Evolutionary conservation across 345 rosid species (phyloP).

Genomic region (Pugionium cornutum): DNA sequence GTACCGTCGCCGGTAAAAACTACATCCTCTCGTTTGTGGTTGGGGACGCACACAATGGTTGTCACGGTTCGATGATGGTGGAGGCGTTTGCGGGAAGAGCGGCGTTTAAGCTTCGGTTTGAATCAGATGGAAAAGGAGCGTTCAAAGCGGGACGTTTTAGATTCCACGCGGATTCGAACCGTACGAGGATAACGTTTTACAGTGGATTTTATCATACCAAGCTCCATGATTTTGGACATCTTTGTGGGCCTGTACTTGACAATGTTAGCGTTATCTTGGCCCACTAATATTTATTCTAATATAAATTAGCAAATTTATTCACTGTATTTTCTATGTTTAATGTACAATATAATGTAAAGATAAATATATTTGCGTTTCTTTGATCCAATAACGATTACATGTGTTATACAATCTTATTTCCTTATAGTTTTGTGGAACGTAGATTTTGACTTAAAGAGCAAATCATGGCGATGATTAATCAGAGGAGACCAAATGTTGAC

Average conservation of each 20-base stretch:
- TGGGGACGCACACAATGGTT: slow-evolving; percentile 76
- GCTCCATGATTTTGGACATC: slow-evolving; percentile 65
- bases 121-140: slow-evolving; percentile 58
- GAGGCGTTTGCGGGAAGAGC: slow-evolving; percentile 63
- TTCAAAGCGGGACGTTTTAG: slow-evolving; percentile 47
- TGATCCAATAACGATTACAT: not conserved
- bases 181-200: slow-evolving; percentile 74
- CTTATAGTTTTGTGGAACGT: not conserved
- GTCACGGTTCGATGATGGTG: slow-evolving; percentile 85
- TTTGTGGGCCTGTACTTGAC: slow-evolving; percentile 90
- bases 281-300: not conserved
- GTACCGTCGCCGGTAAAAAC: slow-evolving; percentile 48
- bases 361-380: not conserved
- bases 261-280: slow-evolving; percentile 51
- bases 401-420: not conserved
- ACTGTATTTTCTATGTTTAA: too few relatives aligned
- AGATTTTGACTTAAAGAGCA: slow-evolving; percentile 26
- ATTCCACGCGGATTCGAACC: slow-evolving; percentile 49
- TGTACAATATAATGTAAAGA: too few relatives aligned
- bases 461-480: slow-evolving; percentile 38
- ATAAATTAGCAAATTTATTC: not conserved
- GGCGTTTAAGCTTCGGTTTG: slow-evolving; percentile 46
- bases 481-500: slow-evolving; percentile 23
- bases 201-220: slow-evolving; percentile 75
- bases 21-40: slow-evolving; percentile 58